These are phyloP conservation scores for Backusella tuberculispora DNA, from an alignment of 192 early-diverging fungal species.

Conservation along the genomic window DNA sequence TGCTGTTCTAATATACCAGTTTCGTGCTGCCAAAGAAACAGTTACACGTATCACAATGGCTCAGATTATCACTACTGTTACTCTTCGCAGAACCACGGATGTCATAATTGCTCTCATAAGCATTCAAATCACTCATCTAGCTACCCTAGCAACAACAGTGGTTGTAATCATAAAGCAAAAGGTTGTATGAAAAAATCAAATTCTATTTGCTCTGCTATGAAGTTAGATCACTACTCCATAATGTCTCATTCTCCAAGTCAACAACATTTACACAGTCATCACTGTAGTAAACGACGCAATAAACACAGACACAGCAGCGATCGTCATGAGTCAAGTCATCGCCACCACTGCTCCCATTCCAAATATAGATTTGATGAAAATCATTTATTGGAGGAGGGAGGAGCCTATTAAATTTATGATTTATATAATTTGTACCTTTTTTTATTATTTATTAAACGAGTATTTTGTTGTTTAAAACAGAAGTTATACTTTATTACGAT, in stretches of 20 bases:
- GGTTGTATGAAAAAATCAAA: constrained; percentile 5
- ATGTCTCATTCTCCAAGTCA: constrained; percentile 8
- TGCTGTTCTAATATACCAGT: background rate
- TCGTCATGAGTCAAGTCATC: constrained; percentile 2
- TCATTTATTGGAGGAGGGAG: background rate
- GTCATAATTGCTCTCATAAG: background rate
- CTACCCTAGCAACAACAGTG: background rate
- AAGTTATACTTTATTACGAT: background rate
- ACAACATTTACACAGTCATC: constrained; percentile 14
- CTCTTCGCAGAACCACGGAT: background rate
- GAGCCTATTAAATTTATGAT: background rate
- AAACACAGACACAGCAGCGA: constrained; percentile 10
- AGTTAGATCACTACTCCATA: background rate
- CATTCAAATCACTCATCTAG: background rate
- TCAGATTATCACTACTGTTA: background rate
- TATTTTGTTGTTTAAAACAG: background rate
- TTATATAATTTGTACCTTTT: constrained; percentile 6
- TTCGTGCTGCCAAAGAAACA: background rate
- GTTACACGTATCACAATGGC: background rate
- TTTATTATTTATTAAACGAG: constrained; percentile 4
- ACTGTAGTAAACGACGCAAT: background rate
- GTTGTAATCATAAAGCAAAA: background rate
- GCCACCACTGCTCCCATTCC: background rate
- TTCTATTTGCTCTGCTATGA: background rate
- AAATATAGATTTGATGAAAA: background rate